Conservation (phyloP, 2,329 filamentous ascomycete species). For the Ophiocordyceps robertsii region DNA sequence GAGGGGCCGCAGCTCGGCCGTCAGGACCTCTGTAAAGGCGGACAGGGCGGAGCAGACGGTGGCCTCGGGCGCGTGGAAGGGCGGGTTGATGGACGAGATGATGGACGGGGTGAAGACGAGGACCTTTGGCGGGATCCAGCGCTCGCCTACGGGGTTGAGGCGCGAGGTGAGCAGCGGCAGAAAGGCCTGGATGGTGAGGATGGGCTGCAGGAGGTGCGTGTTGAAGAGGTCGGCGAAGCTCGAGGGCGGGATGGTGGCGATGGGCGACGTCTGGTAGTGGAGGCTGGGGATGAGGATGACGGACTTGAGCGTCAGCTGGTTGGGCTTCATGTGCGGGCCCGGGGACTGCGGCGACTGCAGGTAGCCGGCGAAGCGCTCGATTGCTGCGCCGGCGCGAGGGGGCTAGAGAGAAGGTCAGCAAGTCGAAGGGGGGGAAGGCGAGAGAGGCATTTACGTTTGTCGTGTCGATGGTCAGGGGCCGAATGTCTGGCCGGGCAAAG, state of each 20-base stretch:
- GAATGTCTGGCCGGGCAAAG: slow-evolving; percentile 68
- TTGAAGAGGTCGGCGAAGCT: slow-evolving; percentile 85
- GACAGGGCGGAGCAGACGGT: slow-evolving; percentile 77
- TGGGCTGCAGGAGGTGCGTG: slow-evolving; percentile 78
- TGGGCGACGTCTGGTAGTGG: slow-evolving; percentile 68
- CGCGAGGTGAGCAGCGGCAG: slow-evolving; percentile 61
- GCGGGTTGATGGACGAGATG: slow-evolving; percentile 64
- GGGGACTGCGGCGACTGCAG: slow-evolving; percentile 65
- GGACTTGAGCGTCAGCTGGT: slow-evolving; percentile 63
- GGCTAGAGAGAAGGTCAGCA: slow-evolving; percentile 32
- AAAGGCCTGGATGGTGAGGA: slow-evolving; percentile 79
- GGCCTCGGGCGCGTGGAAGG: slow-evolving; percentile 76
- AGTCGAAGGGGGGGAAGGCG: not conserved
- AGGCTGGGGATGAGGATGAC: slow-evolving; percentile 73
- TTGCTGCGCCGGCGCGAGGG: slow-evolving; percentile 51
- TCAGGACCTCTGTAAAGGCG: slow-evolving; percentile 69
- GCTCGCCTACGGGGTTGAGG: slow-evolving; percentile 36
- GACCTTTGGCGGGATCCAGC: slow-evolving; percentile 48
- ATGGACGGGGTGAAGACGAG: slow-evolving; percentile 70
- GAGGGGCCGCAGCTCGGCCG: slow-evolving; percentile 64
- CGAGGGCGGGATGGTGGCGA: slow-evolving; percentile 73
- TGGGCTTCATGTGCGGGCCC: slow-evolving; percentile 60
- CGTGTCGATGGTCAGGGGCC: slow-evolving; percentile 70
- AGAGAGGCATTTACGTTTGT: slow-evolving; percentile 47
- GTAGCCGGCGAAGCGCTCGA: slow-evolving; percentile 57